These are phyloP conservation scores for Tolypocladium guangdongense DNA, from an alignment of 2,329 filamentous ascomycete genomes.

Conservation along the genomic window DNA sequence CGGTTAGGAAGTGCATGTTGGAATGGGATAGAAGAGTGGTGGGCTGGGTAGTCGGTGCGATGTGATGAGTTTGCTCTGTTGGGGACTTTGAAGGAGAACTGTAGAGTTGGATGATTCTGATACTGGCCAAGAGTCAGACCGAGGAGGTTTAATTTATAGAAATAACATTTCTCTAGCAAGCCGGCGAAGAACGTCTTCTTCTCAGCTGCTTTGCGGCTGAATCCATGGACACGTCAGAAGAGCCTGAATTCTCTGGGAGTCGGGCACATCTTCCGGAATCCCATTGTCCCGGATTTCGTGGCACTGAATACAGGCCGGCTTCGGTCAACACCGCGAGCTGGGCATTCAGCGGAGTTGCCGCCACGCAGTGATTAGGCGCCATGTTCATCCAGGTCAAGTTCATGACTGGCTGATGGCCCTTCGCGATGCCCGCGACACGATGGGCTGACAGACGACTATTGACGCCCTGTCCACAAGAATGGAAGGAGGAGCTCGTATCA, in stretches of 20 bases:
- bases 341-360: background rate
- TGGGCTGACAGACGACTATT: background rate
- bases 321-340: background rate
- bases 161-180: background rate
- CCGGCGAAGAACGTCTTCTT: fast-evolving
- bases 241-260: background rate
- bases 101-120: background rate
- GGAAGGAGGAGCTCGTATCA: background rate
- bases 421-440: too few species aligned
- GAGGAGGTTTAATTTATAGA: background rate
- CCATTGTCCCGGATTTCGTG: too few species aligned
- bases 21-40: background rate
- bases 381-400: too few species aligned
- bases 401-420: too few species aligned
- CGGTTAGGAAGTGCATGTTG: slow-evolving; percentile 2
- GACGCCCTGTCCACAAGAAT: background rate
- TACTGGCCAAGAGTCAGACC: too few species aligned
- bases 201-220: background rate
- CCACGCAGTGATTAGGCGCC: too few species aligned
- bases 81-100: background rate
- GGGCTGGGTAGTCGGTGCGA: background rate
- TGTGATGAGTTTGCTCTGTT: fast-evolving
- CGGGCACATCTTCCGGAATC: background rate
- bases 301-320: background rate
- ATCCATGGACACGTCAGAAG: too few species aligned